These are phyloP conservation scores for Boechera stricta DNA, from an alignment of 345 rosid genomes.

Conservation along the genomic window DNA sequence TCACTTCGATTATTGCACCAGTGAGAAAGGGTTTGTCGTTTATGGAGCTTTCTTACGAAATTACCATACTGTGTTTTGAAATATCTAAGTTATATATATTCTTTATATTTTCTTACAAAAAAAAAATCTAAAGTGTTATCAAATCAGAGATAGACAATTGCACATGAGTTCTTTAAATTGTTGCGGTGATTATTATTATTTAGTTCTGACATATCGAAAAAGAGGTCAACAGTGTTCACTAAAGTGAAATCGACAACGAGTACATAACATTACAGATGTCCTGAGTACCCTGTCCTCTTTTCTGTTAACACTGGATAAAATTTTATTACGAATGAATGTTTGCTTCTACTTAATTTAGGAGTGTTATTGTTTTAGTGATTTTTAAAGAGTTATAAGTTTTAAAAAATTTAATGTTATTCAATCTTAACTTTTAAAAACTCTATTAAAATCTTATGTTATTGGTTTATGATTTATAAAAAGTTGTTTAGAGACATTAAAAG, in stretches of 20 bases:
- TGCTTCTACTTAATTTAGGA: not conserved
- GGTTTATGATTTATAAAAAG: no score
- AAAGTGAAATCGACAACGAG: constrained; percentile 18
- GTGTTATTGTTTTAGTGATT: no score
- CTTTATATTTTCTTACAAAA: not conserved
- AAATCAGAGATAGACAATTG: constrained; percentile 31
- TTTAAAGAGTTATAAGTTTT: no score
- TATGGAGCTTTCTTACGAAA: constrained; percentile 24
- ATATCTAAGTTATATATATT: constrained; percentile 2
- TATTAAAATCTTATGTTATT: no score
- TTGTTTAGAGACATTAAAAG: no score
- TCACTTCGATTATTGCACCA: constrained; percentile 39
- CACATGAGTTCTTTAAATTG: constrained; percentile 43
- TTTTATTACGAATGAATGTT: constrained; percentile 11
- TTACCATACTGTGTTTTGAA: constrained; percentile 14
- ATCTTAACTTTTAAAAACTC: no score
- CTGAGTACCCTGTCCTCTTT: constrained; percentile 23
- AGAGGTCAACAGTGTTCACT: constrained; percentile 24
- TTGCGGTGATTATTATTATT: constrained; percentile 27
- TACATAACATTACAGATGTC: constrained; percentile 10
- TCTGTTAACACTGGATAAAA: not conserved
- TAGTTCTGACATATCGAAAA: constrained; percentile 18
- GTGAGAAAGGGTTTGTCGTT: constrained; percentile 30
- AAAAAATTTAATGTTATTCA: no score
- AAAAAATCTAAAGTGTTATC: constrained; percentile 12